These are phyloP conservation scores for Anethum foeniculum DNA, from an alignment of 140 eudicot genomes.

Conservation along the genomic window DNA sequence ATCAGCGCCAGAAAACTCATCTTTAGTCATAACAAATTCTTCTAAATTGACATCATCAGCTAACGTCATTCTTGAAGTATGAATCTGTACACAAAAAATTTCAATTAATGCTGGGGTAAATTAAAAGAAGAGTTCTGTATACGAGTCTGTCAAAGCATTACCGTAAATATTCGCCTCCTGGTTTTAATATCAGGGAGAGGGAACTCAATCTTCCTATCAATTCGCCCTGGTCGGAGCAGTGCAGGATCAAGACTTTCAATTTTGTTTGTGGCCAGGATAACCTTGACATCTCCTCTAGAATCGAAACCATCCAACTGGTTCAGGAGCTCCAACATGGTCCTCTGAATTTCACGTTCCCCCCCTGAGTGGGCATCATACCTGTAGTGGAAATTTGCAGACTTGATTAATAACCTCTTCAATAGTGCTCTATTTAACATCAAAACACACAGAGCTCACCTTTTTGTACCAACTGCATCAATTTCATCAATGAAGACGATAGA, in stretches of 20 bases:
- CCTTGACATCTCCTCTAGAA: constrained; percentile 89
- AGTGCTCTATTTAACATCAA: background rate
- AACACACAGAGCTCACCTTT: constrained; percentile 23
- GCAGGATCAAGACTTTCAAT: constrained; percentile 90
- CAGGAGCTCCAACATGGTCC: constrained; percentile 84
- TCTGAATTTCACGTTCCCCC: constrained; percentile 91
- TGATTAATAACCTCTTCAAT: background rate
- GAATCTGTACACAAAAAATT: constrained; percentile 40
- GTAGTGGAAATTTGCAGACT: background rate
- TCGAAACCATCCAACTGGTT: constrained; percentile 91
- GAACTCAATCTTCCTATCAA: constrained; percentile 83
- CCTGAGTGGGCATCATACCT: constrained; percentile 96
- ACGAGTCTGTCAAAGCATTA: background rate
- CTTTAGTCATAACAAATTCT: constrained; percentile 94
- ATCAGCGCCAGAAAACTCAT: constrained; percentile 97
- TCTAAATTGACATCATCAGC: constrained; percentile 88
- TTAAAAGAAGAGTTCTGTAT: background rate
- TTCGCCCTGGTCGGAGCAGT: constrained; percentile 85
- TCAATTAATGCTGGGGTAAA: background rate
- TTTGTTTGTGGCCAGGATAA: constrained; percentile 80
- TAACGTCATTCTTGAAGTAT: constrained; percentile 92
- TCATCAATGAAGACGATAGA: constrained; percentile 58
- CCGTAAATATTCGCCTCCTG: constrained; percentile 79
- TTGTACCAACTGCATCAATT: constrained; percentile 64
- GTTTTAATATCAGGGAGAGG: constrained; percentile 92